Conservation (phyloP, 2,329 filamentous ascomycete species). For the Xylariaceae sp. region DNA sequence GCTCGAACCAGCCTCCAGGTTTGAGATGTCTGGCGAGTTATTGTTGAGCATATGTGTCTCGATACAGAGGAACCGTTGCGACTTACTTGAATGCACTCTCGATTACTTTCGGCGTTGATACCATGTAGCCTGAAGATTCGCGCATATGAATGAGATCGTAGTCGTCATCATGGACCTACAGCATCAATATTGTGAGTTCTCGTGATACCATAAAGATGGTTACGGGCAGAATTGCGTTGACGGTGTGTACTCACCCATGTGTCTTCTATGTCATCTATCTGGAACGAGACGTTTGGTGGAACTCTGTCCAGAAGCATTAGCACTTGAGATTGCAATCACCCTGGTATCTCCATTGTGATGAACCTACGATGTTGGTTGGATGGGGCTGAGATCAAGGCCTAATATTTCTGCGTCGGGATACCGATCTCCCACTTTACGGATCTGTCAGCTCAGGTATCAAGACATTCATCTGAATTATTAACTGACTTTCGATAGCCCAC, state of each 20-base stretch:
- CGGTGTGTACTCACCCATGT: constrained; percentile 18
- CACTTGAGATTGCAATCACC: neutral
- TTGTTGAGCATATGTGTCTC: constrained; percentile 7
- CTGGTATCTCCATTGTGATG: neutral
- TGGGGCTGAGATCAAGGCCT: constrained; percentile 22
- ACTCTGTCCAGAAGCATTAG: constrained; percentile 15
- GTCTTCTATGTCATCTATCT: constrained; percentile 23
- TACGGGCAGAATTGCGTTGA: neutral
- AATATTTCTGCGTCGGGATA: constrained; percentile 18
- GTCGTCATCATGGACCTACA: constrained; percentile 17
- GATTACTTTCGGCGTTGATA: constrained; percentile 15
- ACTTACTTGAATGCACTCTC: constrained; percentile 20
- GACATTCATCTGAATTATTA: neutral
- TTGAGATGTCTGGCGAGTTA: constrained; percentile 18
- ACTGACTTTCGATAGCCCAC: constrained; percentile 19
- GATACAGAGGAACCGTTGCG: neutral
- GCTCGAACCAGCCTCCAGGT: constrained; percentile 30
- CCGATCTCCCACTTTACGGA: constrained; percentile 18
- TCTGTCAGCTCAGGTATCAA: constrained; percentile 9
- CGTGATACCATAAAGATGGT: too few relatives aligned
- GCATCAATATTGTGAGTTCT: constrained; percentile 1
- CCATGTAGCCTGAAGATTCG: constrained; percentile 18
- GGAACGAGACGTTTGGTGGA: constrained; percentile 22
- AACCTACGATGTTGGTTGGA: constrained; percentile 22
- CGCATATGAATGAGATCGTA: constrained; percentile 25